A percentile compares a stretch with the other conserved stretches of the same genome.
Evolutionary conservation across 1,284 basidiomycete species (phyloP).

Genomic region (Sporisorium sorghi): DNA sequence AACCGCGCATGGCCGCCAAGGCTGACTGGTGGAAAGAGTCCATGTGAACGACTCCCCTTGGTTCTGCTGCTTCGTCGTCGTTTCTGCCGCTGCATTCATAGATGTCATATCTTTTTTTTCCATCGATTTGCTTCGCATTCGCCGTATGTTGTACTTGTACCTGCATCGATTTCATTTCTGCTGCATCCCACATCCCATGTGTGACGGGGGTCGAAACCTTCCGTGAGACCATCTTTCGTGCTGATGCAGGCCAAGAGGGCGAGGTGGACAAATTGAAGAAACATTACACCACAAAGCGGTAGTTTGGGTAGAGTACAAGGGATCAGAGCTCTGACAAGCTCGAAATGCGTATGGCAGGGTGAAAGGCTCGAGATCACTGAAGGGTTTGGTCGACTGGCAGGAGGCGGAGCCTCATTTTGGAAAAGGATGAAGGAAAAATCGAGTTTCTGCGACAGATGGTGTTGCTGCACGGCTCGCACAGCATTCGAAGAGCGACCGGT

Average conservation of each 20-base stretch:
- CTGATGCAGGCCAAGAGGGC: neutral
- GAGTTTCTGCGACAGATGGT: neutral
- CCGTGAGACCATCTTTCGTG: neutral
- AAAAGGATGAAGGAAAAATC: neutral
- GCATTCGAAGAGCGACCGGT: too few relatives aligned
- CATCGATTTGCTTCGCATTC: slow-evolving; percentile 1
- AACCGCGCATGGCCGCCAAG: slow-evolving; percentile 40
- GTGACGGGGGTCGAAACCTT: neutral
- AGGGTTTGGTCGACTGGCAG: neutral
- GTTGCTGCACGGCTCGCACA: neutral
- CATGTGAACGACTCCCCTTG: slow-evolving; percentile 6
- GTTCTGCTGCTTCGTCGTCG: too few relatives aligned
- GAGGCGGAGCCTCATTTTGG: slow-evolving; percentile 3
- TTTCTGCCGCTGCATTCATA: slow-evolving; percentile 5
- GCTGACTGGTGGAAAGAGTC: slow-evolving; percentile 54
- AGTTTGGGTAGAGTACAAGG: slow-evolving; percentile 30
- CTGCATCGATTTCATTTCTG: slow-evolving; percentile 9
- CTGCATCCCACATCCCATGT: neutral
- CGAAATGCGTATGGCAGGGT: neutral
- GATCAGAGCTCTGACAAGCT: neutral
- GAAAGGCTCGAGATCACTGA: neutral
- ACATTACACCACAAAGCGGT: slow-evolving; percentile 16
- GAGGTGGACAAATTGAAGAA: neutral
- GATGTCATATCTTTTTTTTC: neutral
- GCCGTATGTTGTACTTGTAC: slow-evolving; percentile 17